Evolutionary conservation across 345 rosid genomes (phyloP), one percentile per base, ranked within the genome.

Genomic region (Rhizophora apiculata): DNA sequence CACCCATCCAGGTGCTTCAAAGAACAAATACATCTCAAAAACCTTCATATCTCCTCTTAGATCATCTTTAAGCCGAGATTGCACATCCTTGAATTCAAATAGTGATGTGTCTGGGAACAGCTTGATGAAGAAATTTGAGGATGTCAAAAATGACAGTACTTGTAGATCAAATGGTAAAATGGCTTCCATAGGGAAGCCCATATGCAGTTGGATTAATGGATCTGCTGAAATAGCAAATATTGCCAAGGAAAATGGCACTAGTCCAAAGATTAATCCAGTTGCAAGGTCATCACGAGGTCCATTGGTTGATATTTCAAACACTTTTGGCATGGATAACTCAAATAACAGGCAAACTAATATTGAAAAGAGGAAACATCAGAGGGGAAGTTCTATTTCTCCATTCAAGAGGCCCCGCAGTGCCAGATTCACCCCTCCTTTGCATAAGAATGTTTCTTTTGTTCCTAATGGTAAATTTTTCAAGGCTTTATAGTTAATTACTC

Each of bases 321-420:
- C 73, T 69, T 62, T 48, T 49, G 78, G 74, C 30, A 43, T 60
- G 54, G 37, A 54, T 70, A 64, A 71, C 69, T 66, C 80, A 69
- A 77, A 78, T 68, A 73, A 51, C 64, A 75, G 73, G 65, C 83
- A 68, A 68, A 69, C 61, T 71, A 76, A 70, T 66, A 49, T 54
- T 49, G 86, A 82, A 74, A 87, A 82, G 82, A 88, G 77, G 81
- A 88, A 81, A 78, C 46, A 78, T 64, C 86, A 85, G 59, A 79
- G 82, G 60, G 72, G 73, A 63, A 73, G 53, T 68, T 87, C 80
- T 30, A 48, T 69, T 60, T 79, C 96, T 70, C 90, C 92, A 70
- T 95, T 90, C 79, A 95, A 92, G 84, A 88, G 77, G 82, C 97
- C 99, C 19, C 86, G 96, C 56, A 83, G 68, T 79, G 85, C 93